Base-by-base conservation (phyloP, 164 flowering plant species). In the Magnolia changhungtana region DNA sequence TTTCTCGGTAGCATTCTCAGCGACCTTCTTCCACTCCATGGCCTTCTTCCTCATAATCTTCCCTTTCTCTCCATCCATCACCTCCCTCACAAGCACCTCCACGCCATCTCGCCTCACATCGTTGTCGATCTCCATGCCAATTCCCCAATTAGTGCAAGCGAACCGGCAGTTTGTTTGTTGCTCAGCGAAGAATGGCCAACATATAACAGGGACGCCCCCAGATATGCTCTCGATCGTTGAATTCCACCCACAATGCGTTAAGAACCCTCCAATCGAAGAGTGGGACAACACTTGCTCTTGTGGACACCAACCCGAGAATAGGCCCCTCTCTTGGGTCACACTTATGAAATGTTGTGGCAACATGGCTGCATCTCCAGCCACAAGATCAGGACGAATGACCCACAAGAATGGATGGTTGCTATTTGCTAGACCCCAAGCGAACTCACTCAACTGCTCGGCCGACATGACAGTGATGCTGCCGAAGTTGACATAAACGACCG, bases 211-310 rank as follows among this genome's bases (percentile, higher is more conserved):
- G 61, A 78, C 82, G 0, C 87, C 89, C 1, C 58, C 72, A 16
- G 78, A 74, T 4, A 85, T 64, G 16, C 80, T 81, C 58, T 87
- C 88, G 50, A 84, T 0, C 3, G 49, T 83, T 2, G 90, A 87
- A 64, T 87, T 87, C 90, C 88, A 87, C 9, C 90, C 88, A 24
- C 80, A 69, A 69, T 87, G 88, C 0, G 86, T 82, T 59, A 84
- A 29, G 50, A 86, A 86, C 9, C 66, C 82, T 5, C 84, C 87
- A 0, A 84, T 65, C 0, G 90, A 74, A 2, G 85, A 82, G 51
- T 87, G 87, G 0, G 66, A 50, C 3, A 87, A 75, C 59, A 86
- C 88, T 63, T 78, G 50, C 4, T 78, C 80, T 76, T 87, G 89
- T 0, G 83, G 74, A 51, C 86, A 82, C 87, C 87, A 87, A 29